A percentile compares a stretch with the other conserved stretches of the same genome.
phyloP scores from a whole-genome alignment of 2,329 filamentous ascomycete genomes.

The Plectosphaerella cucumerina region DNA sequence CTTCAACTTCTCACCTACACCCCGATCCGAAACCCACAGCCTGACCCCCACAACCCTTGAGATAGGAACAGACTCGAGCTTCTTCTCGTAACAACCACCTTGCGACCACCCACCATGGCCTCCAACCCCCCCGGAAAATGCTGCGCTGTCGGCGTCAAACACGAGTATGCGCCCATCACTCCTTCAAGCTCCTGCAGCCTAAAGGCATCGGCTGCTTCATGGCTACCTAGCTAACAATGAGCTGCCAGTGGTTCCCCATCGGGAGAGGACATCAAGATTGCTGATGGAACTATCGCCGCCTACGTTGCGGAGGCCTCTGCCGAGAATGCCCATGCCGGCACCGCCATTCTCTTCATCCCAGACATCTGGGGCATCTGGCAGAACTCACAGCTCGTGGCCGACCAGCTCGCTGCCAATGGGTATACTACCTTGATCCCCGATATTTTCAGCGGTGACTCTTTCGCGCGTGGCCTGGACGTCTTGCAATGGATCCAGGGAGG shows the following conservation, averaged over 20 bases:
- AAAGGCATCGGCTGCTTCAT: too few species aligned
- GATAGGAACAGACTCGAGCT: too few species aligned
- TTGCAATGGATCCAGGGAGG: constrained; percentile 33
- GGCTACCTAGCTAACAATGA: neutral
- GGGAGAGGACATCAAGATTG: constrained; percentile 42
- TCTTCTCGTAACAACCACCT: too few species aligned
- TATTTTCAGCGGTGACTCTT: constrained; percentile 31
- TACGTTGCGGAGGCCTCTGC: constrained; percentile 46
- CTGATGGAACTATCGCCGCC: constrained; percentile 34
- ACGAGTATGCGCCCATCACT: constrained; percentile 41
- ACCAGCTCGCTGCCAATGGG: constrained; percentile 30
- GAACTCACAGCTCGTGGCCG: constrained; percentile 37
- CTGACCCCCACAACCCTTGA: too few species aligned
- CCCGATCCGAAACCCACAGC: too few species aligned
- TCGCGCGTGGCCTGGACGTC: constrained; percentile 22
- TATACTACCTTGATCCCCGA: constrained; percentile 34
- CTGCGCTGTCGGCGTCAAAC: constrained; percentile 48
- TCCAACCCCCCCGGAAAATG: constrained; percentile 48
- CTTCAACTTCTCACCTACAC: too few species aligned
- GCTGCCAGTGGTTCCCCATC: constrained; percentile 40
- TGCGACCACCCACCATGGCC: constrained; percentile 35
- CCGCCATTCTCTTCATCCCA: constrained; percentile 41
- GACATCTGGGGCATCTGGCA: constrained; percentile 49
- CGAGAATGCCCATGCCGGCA: constrained; percentile 31
- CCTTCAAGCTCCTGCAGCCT: neutral